phyloP scores from a whole-genome alignment of 106 monocot genomes.

The Posidonia australis region DNA sequence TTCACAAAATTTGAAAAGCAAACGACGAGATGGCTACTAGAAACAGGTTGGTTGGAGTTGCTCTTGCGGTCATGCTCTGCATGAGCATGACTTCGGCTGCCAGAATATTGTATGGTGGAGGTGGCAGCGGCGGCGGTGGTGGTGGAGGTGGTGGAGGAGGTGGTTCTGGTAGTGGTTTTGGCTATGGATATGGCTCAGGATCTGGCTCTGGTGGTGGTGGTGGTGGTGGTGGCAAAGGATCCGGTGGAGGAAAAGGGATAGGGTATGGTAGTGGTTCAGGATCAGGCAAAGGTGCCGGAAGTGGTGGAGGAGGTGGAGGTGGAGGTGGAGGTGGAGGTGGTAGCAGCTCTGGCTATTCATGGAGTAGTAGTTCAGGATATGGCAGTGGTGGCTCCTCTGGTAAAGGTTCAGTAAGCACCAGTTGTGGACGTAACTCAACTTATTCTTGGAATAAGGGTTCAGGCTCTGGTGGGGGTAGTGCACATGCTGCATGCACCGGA shows the following conservation, averaged over 20 bases:
- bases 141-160: too few relatives aligned
- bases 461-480: neutral
- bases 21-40: neutral
- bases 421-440: neutral
- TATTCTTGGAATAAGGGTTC: neutral
- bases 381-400: neutral
- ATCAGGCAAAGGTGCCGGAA: neutral
- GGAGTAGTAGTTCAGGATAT: neutral
- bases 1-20: too few relatives aligned
- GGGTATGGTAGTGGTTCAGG: too few relatives aligned
- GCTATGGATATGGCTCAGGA: too few relatives aligned
- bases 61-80: slow-evolving; percentile 8
- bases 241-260: too few relatives aligned
- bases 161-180: too few relatives aligned
- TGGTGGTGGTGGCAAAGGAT: too few relatives aligned
- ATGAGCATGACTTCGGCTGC: slow-evolving; percentile 2
- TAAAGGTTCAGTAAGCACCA: neutral
- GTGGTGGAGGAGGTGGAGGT: neutral
- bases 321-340: neutral
- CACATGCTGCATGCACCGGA: neutral
- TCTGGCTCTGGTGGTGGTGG: too few relatives aligned
- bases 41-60: neutral
- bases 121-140: neutral
- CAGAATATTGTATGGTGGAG: neutral
- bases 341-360: neutral